Evolutionary conservation across 2,329 filamentous ascomycete species (phyloP).

Genomic region (Herpotrichia juniperi): DNA sequence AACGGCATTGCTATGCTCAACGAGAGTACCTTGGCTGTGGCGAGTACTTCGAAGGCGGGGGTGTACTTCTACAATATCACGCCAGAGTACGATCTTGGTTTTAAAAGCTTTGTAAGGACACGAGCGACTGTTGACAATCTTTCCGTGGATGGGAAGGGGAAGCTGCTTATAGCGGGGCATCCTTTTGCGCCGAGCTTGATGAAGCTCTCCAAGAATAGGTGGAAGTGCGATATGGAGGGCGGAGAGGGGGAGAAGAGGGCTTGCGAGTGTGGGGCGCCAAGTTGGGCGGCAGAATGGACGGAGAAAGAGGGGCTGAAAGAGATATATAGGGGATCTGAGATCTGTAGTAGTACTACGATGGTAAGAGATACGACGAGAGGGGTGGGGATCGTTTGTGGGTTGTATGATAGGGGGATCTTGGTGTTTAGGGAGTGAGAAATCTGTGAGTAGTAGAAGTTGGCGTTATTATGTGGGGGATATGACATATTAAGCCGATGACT

Average conservation of each 20-base stretch:
- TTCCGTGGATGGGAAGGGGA: constrained; percentile 43
- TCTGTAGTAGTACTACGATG: constrained; percentile 43
- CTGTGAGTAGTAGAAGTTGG: background rate
- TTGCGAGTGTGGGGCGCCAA: constrained; percentile 36
- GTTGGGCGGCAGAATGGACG: constrained; percentile 50
- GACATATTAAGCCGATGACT: no score
- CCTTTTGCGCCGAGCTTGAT: constrained; percentile 42
- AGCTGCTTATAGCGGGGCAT: constrained; percentile 50
- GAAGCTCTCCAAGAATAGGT: constrained; percentile 24
- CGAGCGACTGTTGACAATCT: constrained; percentile 49
- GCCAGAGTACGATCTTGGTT: constrained; percentile 15
- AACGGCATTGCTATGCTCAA: constrained; percentile 51
- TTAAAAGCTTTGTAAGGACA: constrained; percentile 22
- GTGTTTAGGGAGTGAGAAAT: constrained; percentile 35
- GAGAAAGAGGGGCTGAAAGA: constrained; percentile 37
- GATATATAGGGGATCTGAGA: constrained; percentile 46
- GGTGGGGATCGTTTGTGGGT: constrained; percentile 44
- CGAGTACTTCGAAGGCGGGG: constrained; percentile 40
- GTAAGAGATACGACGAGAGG: constrained; percentile 46
- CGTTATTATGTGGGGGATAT: background rate
- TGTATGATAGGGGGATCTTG: constrained; percentile 51
- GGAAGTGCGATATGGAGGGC: constrained; percentile 19
- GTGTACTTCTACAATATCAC: constrained; percentile 43
- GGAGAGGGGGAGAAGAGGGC: constrained; percentile 21
- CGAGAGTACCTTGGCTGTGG: constrained; percentile 44